phyloP scores from a whole-genome alignment of 2,329 filamentous ascomycete species.

The Sphaerulina vaccinii region DNA sequence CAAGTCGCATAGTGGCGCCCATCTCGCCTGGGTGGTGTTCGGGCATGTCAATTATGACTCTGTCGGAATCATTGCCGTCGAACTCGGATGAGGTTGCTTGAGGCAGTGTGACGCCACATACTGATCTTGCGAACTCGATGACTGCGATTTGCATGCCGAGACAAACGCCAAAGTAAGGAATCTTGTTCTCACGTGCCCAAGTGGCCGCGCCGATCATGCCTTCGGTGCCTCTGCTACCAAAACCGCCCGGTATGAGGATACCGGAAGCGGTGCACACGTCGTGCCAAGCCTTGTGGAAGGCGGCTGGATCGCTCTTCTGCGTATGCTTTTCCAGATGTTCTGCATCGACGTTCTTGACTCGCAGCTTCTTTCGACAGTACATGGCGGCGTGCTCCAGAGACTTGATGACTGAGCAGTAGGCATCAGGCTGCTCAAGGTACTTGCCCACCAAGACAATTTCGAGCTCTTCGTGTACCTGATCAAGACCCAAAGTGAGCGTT shows the following conservation, averaged over 20 bases:
- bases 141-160: conserved; percentile 91
- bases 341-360: conserved; percentile 81
- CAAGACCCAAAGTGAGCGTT: conserved; percentile 64
- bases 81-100: conserved; percentile 59
- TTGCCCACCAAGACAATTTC: conserved; percentile 89
- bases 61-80: conserved; percentile 60
- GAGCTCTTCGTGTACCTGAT: conserved; percentile 67
- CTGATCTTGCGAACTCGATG: conserved; percentile 78
- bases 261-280: conserved; percentile 68
- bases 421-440: conserved; percentile 80
- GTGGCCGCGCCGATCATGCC: conserved; percentile 88
- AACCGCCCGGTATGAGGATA: conserved; percentile 72
- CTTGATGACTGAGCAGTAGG: conserved; percentile 81
- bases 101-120: conserved; percentile 60
- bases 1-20: conserved; percentile 85
- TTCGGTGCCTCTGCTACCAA: conserved; percentile 76
- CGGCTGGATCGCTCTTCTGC: conserved; percentile 62
- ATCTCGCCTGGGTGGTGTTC: conserved; percentile 74
- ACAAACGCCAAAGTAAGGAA: conserved; percentile 85
- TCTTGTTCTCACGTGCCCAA: conserved; percentile 79
- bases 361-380: conserved; percentile 75
- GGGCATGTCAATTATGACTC: conserved; percentile 87
- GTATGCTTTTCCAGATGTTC: conserved; percentile 73
- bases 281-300: conserved; percentile 80
- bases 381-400: conserved; percentile 89